Conservation (phyloP, 257 asterid species). For the Solanum clarkiae region DNA sequence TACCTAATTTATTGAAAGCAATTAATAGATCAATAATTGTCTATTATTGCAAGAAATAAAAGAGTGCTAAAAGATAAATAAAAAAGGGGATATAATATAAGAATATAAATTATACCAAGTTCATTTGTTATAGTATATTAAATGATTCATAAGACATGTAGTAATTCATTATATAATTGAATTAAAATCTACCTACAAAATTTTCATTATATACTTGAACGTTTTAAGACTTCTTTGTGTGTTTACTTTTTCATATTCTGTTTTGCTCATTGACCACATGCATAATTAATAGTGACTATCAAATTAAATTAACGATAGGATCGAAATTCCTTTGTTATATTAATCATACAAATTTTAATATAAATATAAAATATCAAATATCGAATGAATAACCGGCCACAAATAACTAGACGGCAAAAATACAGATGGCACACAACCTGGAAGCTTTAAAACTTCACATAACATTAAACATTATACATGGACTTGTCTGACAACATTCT, state of each 20-base stretch:
- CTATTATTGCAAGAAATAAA: background rate
- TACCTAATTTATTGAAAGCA: background rate
- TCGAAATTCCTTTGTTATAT: no score
- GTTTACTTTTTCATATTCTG: no score
- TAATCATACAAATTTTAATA: background rate
- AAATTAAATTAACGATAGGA: background rate
- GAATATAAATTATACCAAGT: background rate
- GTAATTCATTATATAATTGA: background rate
- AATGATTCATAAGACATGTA: background rate
- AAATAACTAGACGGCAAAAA: background rate
- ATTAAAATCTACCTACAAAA: background rate
- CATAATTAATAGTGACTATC: no score
- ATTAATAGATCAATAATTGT: background rate
- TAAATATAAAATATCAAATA: background rate
- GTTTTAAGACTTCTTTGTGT: no score
- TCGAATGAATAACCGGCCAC: accelerated
- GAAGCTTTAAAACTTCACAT: background rate
- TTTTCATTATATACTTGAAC: background rate
- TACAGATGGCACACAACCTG: background rate
- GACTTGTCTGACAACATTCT: background rate
- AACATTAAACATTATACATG: background rate
- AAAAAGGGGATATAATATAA: background rate
- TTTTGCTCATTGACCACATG: background rate
- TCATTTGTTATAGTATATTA: background rate
- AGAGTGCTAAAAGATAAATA: background rate